Conservation (phyloP, 805 yeast genomes). For the Candida verbasci region DNA sequence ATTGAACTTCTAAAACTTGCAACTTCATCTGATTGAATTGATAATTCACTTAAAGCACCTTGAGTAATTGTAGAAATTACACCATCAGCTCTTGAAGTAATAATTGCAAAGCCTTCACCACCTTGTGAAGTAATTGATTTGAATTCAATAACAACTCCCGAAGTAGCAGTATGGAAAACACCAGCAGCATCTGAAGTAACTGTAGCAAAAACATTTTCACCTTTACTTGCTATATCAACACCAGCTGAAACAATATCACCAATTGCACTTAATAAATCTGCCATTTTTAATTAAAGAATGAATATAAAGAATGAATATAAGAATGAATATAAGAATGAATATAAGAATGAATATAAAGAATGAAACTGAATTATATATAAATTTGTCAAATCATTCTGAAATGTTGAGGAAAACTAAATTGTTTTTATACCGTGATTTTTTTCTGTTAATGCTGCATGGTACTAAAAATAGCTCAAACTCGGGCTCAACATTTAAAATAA, state of each 20-base stretch:
- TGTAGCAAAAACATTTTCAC: constrained; percentile 3
- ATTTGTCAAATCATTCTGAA: too few relatives aligned
- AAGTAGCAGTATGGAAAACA: constrained; percentile 3
- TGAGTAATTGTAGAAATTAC: constrained; percentile 3
- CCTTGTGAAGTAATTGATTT: constrained; percentile 4
- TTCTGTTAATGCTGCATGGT: too few relatives aligned
- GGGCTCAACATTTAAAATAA: too few relatives aligned
- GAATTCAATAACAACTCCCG: constrained; percentile 4
- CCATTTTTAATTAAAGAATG: constrained; percentile 1
- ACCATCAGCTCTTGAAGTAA: constrained; percentile 5
- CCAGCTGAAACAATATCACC: constrained; percentile 4
- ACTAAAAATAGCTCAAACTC: too few relatives aligned
- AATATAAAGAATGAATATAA: not conserved
- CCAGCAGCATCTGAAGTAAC: constrained; percentile 6
- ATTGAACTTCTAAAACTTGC: constrained; percentile 4
- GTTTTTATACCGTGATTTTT: too few relatives aligned
- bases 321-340: too few relatives aligned
- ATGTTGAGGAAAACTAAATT: too few relatives aligned
- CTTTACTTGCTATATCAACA: constrained; percentile 2
- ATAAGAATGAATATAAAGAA: too few relatives aligned
- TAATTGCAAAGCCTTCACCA: constrained; percentile 3
- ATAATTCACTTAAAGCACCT: constrained; percentile 5
- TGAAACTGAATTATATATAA: too few relatives aligned
- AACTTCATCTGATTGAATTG: not conserved
- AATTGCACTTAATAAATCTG: not conserved